phyloP scores from a whole-genome alignment of 441 rosid genomes.

The Pelargonium myrrhifolium region DNA sequence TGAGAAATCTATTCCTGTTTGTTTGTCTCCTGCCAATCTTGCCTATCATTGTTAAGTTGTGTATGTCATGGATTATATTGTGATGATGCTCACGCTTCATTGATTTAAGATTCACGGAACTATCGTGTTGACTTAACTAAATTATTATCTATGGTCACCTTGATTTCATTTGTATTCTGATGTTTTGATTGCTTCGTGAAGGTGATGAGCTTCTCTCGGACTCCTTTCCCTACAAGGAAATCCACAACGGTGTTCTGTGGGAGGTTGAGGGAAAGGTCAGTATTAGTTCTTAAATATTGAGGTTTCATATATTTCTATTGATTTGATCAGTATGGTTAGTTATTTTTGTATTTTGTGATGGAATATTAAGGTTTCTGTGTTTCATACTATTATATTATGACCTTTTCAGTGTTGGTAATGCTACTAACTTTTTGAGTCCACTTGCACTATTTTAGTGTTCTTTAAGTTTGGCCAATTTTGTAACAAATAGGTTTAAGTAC shows the following conservation, averaged over 20 bases:
- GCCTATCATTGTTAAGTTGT: no score
- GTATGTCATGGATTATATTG: no score
- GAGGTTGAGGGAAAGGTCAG: slow-evolving; percentile 7
- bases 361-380: no score
- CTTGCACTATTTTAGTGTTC: no score
- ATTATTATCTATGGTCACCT: background rate
- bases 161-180: background rate
- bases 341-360: background rate
- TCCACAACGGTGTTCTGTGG: slow-evolving; percentile 8
- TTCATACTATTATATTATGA: no score
- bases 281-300: background rate
- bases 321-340: background rate
- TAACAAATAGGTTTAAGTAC: no score
- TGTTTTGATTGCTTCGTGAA: background rate
- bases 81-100: background rate
- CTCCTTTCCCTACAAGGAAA: background rate
- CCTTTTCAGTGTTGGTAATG: no score
- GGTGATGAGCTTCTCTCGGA: slow-evolving; percentile 7
- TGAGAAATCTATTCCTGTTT: no score
- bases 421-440: no score
- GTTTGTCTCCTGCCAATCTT: no score
- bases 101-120: background rate
- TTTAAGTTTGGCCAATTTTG: no score
- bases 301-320: background rate
- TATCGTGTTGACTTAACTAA: background rate